A percentile compares a stretch with the other conserved stretches of the same genome.
Evolutionary conservation across 306 rosid genomes (phyloP).

Genomic region (Quercus variabilis): DNA sequence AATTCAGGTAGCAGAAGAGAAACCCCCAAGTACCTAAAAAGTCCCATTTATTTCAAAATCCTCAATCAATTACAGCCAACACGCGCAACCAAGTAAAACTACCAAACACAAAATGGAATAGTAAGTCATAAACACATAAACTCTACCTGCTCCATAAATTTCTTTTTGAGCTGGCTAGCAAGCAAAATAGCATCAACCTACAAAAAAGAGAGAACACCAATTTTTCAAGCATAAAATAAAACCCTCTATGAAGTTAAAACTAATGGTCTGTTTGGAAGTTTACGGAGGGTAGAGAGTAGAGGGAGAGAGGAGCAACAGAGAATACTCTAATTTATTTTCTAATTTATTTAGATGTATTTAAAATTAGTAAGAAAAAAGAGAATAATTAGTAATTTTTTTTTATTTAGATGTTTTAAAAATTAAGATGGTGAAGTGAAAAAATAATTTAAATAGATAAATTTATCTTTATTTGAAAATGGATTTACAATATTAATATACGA

Average conservation of each 20-base stretch:
- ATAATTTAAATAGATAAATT: no score
- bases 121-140: neutral
- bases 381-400: no score
- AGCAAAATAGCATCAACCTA: constrained; percentile 87
- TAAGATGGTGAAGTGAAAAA: no score
- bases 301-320: no score
- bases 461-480: no score
- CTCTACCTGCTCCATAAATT: constrained; percentile 68
- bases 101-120: neutral
- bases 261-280: neutral
- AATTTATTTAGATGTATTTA: no score
- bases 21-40: neutral
- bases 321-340: no score
- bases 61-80: neutral
- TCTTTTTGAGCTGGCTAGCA: constrained; percentile 62
- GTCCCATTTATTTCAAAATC: neutral
- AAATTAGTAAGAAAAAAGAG: no score
- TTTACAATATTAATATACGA: no score
- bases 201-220: constrained; percentile 10
- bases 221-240: neutral
- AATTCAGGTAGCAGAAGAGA: neutral
- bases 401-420: no score
- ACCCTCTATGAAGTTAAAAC: neutral
- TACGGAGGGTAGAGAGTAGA: no score
- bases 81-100: neutral